A percentile compares a stretch with the other conserved stretches of the same genome.
Conservation (phyloP, 78 protist genomes). For the slime mould (Dictyostelium discoideum) region DNA sequence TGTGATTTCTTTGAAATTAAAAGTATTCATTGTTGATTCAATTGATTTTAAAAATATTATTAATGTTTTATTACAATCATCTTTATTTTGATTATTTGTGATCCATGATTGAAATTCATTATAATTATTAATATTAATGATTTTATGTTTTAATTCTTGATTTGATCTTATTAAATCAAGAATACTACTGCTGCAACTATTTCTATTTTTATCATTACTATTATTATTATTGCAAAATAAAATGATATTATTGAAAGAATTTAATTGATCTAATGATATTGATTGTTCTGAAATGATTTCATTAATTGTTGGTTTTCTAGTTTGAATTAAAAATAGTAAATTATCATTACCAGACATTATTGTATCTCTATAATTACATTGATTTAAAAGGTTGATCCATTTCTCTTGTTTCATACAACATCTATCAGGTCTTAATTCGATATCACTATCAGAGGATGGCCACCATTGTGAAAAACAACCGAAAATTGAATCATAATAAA, state of each 20-base stretch:
- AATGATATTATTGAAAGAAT: neutral
- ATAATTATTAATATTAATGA: neutral
- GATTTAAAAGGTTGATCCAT: neutral
- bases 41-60: neutral
- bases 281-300: neutral
- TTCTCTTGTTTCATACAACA: neutral
- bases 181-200: neutral
- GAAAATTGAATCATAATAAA: slow-evolving; percentile 17
- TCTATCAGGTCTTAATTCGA: neutral
- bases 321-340: neutral
- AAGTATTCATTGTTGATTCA: neutral
- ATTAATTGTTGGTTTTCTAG: slow-evolving; percentile 7
- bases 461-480: slow-evolving; percentile 66
- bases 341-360: neutral
- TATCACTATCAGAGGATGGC: slow-evolving; percentile 3
- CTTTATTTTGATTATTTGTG: neutral
- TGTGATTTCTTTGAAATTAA: neutral
- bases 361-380: neutral
- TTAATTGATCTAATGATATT: neutral
- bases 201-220: no score
- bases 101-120: neutral
- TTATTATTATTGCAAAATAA: neutral
- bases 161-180: neutral
- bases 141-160: neutral
- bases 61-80: neutral